Evolutionary conservation across 495 filamentous ascomycete species (phyloP).

Genomic region (Friedmanniomyces endolithicus): DNA sequence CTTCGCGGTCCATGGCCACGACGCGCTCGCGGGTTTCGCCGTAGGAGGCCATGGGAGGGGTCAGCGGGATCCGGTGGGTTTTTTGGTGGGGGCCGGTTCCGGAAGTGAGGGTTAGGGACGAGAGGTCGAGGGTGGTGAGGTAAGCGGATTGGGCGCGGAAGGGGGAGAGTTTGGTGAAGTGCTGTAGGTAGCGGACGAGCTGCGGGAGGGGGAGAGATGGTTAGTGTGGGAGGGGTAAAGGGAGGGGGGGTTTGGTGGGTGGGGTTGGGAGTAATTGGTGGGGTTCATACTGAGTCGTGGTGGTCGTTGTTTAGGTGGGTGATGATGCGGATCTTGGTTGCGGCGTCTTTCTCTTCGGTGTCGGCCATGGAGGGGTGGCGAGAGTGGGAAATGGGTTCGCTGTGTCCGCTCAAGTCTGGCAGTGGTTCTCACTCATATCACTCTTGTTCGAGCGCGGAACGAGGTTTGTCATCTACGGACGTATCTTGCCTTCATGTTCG

Average conservation of each 20-base stretch:
- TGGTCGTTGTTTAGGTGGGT: slow-evolving; percentile 76
- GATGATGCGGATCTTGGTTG: slow-evolving; percentile 50
- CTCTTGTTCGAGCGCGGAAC: too few relatives aligned
- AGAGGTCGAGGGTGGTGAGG: slow-evolving; percentile 48
- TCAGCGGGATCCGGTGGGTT: slow-evolving; percentile 44
- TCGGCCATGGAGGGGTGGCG: slow-evolving; percentile 20
- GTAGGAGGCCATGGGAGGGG: slow-evolving; percentile 48
- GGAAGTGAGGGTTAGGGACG: slow-evolving; percentile 40
- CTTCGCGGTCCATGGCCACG: slow-evolving; percentile 55
- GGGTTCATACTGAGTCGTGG: slow-evolving; percentile 44
- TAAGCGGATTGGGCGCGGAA: slow-evolving; percentile 36
- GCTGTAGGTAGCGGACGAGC: slow-evolving; percentile 52
- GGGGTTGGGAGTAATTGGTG: neutral
- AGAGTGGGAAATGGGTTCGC: neutral
- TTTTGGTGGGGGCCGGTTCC: slow-evolving; percentile 33
- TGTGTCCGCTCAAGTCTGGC: neutral
- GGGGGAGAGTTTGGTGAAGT: slow-evolving; percentile 42
- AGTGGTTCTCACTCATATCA: neutral
- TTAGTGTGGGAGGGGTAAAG: too few relatives aligned
- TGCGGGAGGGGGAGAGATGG: slow-evolving; percentile 7
- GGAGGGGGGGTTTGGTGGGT: too few relatives aligned
- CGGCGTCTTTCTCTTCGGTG: slow-evolving; percentile 26
- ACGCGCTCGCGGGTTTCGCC: slow-evolving; percentile 50
- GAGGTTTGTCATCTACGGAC: too few relatives aligned
- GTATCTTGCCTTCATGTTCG: too few relatives aligned